Evolutionary conservation across 306 rosid species (phyloP).

Genomic region (Adenanthera pavonina): DNA sequence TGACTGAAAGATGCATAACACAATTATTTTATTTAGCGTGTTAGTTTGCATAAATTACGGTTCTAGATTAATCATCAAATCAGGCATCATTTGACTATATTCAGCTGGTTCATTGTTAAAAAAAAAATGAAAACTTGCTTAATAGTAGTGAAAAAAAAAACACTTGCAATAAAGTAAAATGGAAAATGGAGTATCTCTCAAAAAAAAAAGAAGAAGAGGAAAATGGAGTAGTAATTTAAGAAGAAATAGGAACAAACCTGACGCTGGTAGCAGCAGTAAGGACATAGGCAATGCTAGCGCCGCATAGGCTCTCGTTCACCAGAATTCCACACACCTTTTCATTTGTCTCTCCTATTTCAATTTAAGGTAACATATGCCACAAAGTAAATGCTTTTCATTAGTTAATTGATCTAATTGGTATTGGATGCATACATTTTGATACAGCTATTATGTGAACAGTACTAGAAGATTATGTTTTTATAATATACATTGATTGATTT

Average conservation of each 20-base stretch:
- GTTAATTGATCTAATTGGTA: not conserved
- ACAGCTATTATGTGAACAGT: too few relatives aligned
- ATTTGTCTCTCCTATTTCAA: not conserved
- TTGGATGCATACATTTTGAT: too few relatives aligned
- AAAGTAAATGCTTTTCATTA: not conserved
- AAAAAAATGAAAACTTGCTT: not conserved
- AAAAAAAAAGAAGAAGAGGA: too few relatives aligned
- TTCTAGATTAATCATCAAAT: not conserved
- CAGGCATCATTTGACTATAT: not conserved
- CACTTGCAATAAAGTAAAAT: not conserved
- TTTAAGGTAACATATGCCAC: not conserved
- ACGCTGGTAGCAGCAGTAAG: slow-evolving; percentile 7
- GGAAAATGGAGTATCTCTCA: not conserved
- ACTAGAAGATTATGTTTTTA: too few relatives aligned
- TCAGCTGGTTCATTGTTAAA: not conserved
- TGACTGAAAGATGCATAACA: too few relatives aligned
- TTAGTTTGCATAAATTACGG: not conserved
- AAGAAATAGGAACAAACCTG: slow-evolving; percentile 1
- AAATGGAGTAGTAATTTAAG: too few relatives aligned
- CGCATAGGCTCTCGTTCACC: not conserved
- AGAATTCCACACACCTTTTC: not conserved
- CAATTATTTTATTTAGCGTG: not conserved
- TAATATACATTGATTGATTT: too few relatives aligned
- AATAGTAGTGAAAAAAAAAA: not conserved
- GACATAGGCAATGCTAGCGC: not conserved